phyloP scores from a whole-genome alignment of 495 filamentous ascomycete genomes.

The Penicillium tannophilum region DNA sequence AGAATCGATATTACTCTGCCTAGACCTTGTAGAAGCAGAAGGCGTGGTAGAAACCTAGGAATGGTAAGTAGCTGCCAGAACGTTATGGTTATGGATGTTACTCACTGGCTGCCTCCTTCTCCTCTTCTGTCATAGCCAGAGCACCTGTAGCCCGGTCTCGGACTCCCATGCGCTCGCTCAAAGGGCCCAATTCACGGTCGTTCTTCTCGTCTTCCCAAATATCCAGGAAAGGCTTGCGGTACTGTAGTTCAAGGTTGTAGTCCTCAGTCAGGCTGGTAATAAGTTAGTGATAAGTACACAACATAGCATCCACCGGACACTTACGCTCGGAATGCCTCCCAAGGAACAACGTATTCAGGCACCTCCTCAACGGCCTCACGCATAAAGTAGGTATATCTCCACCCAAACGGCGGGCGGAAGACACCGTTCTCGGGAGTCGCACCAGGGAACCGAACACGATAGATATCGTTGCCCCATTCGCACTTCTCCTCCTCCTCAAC shows the following conservation, averaged over 20 bases:
- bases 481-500: slow-evolving; percentile 53
- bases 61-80: slow-evolving; percentile 13
- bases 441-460: slow-evolving; percentile 83
- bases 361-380: slow-evolving; percentile 95
- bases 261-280: slow-evolving; percentile 71
- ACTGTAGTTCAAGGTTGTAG: slow-evolving; percentile 93
- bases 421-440: slow-evolving; percentile 71
- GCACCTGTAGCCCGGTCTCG: slow-evolving; percentile 67
- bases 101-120: slow-evolving; percentile 83
- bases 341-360: slow-evolving; percentile 97
- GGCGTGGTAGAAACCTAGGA: slow-evolving; percentile 74
- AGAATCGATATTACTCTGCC: not conserved
- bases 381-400: slow-evolving; percentile 96
- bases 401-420: slow-evolving; percentile 93
- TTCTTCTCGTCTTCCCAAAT: slow-evolving; percentile 90
- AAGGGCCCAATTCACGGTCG: slow-evolving; percentile 70
- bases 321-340: slow-evolving; percentile 90
- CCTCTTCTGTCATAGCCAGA: slow-evolving; percentile 71
- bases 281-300: not conserved
- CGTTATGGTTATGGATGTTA: slow-evolving; percentile 9
- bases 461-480: slow-evolving; percentile 92
- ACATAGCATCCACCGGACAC: slow-evolving; percentile 16
- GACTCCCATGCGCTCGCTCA: slow-evolving; percentile 95
- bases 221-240: slow-evolving; percentile 84
- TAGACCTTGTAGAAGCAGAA: slow-evolving; percentile 95